phyloP scores from a whole-genome alignment of 2,329 filamentous ascomycete genomes.

The Trichoderma semiorbis region DNA sequence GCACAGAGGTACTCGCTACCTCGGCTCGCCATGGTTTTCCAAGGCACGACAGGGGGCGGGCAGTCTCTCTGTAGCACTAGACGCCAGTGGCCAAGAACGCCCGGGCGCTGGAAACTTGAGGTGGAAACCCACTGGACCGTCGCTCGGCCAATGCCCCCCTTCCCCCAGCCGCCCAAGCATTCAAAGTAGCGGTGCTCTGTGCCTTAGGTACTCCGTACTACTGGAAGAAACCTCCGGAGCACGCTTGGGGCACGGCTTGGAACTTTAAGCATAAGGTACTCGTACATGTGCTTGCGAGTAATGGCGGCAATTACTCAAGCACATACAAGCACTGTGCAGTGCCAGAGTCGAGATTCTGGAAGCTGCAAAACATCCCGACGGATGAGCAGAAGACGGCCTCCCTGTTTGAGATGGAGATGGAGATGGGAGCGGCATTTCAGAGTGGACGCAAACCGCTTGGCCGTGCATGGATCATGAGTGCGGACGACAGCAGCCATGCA shows the following conservation, averaged over 20 bases:
- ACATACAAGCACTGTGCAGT: background rate
- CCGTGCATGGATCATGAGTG: constrained; percentile 9
- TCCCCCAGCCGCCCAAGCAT: background rate
- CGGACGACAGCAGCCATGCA: background rate
- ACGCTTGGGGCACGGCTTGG: background rate
- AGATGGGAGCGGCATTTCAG: background rate
- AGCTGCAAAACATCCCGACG: background rate
- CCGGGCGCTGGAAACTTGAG: background rate
- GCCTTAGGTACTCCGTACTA: background rate
- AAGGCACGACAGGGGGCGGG: background rate
- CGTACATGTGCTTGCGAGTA: background rate
- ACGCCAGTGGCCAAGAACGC: background rate
- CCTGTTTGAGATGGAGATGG: background rate
- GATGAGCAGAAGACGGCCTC: background rate
- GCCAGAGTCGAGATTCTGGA: background rate
- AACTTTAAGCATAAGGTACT: background rate
- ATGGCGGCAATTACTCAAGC: background rate
- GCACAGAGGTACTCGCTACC: background rate
- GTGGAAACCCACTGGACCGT: background rate
- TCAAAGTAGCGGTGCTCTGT: background rate
- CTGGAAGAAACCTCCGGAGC: background rate
- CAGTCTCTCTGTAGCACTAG: background rate
- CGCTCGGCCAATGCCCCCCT: background rate
- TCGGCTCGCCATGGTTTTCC: background rate
- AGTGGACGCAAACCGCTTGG: background rate